These are phyloP conservation scores for Phyllosticta citrichinensis DNA, from an alignment of 2,329 filamentous ascomycete species.

Conservation along the genomic window DNA sequence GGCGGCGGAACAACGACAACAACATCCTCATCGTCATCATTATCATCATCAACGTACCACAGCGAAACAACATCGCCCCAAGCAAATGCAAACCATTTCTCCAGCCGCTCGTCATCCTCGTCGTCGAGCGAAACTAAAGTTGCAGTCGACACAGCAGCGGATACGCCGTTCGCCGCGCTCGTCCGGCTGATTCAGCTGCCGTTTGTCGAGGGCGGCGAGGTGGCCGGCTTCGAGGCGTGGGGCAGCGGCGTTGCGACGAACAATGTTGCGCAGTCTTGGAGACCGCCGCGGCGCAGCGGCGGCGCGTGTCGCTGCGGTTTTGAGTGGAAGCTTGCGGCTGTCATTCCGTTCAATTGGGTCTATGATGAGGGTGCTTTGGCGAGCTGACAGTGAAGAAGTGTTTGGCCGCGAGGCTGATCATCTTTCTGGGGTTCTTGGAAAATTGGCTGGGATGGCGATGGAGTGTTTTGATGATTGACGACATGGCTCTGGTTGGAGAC, in stretches of 20 bases:
- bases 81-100: background rate
- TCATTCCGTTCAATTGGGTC: background rate
- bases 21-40: too few species aligned
- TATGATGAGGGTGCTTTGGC: background rate
- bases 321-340: background rate
- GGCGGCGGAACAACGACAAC: background rate
- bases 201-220: background rate
- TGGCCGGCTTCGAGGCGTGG: background rate
- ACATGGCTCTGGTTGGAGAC: too few species aligned
- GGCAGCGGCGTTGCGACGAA: background rate
- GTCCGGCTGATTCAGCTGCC: background rate
- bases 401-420: too few species aligned
- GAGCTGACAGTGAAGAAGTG: background rate
- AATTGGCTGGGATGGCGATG: too few species aligned
- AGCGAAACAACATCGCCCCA: background rate
- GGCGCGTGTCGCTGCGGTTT: background rate
- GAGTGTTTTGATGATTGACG: too few species aligned
- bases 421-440: too few species aligned
- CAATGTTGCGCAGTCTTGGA: background rate
- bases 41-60: too few species aligned
- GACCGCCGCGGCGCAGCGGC: background rate
- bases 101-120: background rate
- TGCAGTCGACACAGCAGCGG: background rate
- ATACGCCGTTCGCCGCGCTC: background rate
- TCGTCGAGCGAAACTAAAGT: background rate